Evolutionary conservation across 352 stramenopile species (phyloP), one percentile per base, ranked within the genome.

Genomic region (Blastocystis sp.): DNA sequence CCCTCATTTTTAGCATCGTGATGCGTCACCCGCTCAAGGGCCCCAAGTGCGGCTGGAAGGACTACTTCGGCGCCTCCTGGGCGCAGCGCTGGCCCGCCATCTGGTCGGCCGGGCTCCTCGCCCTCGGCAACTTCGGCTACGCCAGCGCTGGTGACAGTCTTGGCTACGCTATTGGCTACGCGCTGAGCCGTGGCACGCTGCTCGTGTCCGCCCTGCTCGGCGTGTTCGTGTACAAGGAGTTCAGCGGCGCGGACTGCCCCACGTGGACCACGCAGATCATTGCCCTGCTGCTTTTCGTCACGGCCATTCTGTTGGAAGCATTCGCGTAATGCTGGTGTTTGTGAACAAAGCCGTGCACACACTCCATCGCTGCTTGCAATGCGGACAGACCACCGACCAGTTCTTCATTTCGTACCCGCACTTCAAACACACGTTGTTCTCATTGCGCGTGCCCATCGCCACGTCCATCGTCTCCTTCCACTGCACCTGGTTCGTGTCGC

Each of bases 21-120:
- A 81, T 81, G 71, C 71, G 71, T 81, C 71, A 81, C n/a, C 71
- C 71, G 28, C 71, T 81, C 21, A 57, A 81, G 57, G 71, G 71
- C 24, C 3, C 14, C 11, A 81, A 81, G n/a, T 81, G 71, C 59
- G 66, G 48, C 3, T 81, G 45, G 38, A 66, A 45, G n/a, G 71
- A 81, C 59, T 81, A 38, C 14, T 28, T 81, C 48, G 48, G 66
- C 43, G 71, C 71, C 21, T 66, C 71, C 42, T 81, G 71, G 71
- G 17, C 9, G 17, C 71, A 81, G 48, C 42, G 71, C 24, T 81
- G 71, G 71, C 71, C 71, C 21, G 77, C 77, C 21, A 87, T 87
- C 45, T 87, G 77, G 77, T 87, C 77, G 21, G 77, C 48, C 14
- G 40, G 69, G 52, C 59, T 87, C 34, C 9, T 87, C 4, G 42